These are phyloP conservation scores for Torulaspora globosa DNA, from an alignment of 1,139 yeast species.

Conservation along the genomic window DNA sequence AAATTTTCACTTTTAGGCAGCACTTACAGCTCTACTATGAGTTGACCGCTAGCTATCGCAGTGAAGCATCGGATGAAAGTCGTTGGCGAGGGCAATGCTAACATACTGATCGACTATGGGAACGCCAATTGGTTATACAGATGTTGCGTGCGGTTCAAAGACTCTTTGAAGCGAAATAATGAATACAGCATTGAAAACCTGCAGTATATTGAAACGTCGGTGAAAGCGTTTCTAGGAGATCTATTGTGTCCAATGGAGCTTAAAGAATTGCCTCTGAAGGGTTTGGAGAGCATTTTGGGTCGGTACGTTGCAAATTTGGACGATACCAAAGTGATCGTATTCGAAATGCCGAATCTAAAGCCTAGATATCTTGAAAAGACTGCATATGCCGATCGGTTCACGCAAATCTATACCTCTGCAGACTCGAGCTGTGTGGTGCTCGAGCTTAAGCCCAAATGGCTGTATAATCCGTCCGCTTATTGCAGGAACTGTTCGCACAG, in stretches of 20 bases:
- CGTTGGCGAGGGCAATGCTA: constrained; percentile 30
- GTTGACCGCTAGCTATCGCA: background rate
- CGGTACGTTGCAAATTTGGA: constrained; percentile 13
- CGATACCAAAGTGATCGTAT: constrained; percentile 13
- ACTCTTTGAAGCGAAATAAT: constrained; percentile 23
- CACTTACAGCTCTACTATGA: background rate
- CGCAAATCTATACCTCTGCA: constrained; percentile 20
- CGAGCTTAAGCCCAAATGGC: constrained; percentile 38
- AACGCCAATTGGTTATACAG: constrained; percentile 22
- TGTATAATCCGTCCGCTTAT: constrained; percentile 19
- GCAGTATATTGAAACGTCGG: constrained; percentile 16
- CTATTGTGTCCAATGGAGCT: constrained; percentile 23
- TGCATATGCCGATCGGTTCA: constrained; percentile 28
- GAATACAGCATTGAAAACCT: constrained; percentile 23
- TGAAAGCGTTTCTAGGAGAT: constrained; percentile 19
- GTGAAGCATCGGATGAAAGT: constrained; percentile 14
- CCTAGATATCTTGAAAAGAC: constrained; percentile 1
- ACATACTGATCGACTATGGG: constrained; percentile 21
- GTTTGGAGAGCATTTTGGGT: constrained; percentile 5
- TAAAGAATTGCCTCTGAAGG: constrained; percentile 7
- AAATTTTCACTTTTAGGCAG: constrained; percentile 1
- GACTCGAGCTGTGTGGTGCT: constrained; percentile 13
- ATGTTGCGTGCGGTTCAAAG: constrained; percentile 24
- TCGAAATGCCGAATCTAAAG: constrained; percentile 25
- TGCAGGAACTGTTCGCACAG: constrained; percentile 36